Base-by-base conservation (phyloP, 139 green algal genomes). In the Tetraselmis chui region DNA sequence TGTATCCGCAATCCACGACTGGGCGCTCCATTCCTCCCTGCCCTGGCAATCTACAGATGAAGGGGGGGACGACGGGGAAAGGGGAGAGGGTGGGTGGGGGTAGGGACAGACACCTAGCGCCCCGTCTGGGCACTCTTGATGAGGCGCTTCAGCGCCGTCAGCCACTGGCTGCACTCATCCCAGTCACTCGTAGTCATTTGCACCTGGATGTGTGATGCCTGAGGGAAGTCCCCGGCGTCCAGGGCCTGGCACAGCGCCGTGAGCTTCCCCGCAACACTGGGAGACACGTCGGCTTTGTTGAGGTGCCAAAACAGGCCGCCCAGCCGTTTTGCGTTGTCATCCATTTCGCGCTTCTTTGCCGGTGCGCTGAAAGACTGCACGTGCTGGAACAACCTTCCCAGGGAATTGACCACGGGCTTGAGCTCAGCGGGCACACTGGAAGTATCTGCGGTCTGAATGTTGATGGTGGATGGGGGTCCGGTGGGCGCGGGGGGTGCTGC, bases 121-220 rank as follows among this genome's bases (percentile, higher is more conserved):
- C 85, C 78, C 59, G 81, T 82, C 81, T 91, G 84, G 27, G 89
- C 84, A n/a, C 88, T 88, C 89, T 98, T 99, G 80, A 99, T 93
- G 22, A 99, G 87, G 11, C 96, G 90, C 86, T 99, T 99, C 1
- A 99, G 86, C 1, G 92, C 94, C 2, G 92, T 95, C 45, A 99
- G 87, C 95, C 95, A 99, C 25, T 83, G 84, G 23, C 88, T 85
- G 81, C 93, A 97, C 85, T 99, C 96, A 81, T 98, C 95, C 95
- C 96, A 99, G 85, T 98, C 93, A 22, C 76, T 93, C 75, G 93
- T 95, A 0, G 97, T 99, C 84, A 99, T 88, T 59, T 89, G 81
- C 23, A 97, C 90, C 92, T 98, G 93, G 23, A 95, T 89, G 84
- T 92, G 88, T 29, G 87, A 89, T 59, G 95, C 96, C 0, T 82